Percentiles rank a stretch among this genome's conserved stretches.
These are phyloP conservation scores for Dendrocalamus sinicus DNA, from an alignment of 176 grass and related monocot species.

Conservation along the genomic window DNA sequence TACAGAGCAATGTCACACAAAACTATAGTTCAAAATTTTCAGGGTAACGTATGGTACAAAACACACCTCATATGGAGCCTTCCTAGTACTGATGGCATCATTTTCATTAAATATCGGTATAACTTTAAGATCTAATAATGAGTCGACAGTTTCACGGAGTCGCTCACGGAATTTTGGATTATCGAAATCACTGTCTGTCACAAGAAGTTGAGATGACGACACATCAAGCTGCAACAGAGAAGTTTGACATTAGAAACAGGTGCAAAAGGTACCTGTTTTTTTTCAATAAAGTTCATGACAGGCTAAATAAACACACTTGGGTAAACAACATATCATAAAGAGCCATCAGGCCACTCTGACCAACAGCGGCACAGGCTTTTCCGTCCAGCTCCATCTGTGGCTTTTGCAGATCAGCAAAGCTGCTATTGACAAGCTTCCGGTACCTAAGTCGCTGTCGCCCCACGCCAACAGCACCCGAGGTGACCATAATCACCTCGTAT, in stretches of 20 bases:
- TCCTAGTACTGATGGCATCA: conserved; percentile 95
- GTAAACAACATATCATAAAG: conserved; percentile 89
- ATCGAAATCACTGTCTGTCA: conserved; percentile 92
- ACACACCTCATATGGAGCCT: conserved; percentile 94
- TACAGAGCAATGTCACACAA: not conserved
- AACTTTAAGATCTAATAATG: conserved; percentile 76
- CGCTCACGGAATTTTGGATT: conserved; percentile 76
- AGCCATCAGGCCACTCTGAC: conserved; percentile 96
- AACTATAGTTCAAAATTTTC: not conserved
- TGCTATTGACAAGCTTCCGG: conserved; percentile 87
- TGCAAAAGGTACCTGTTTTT: not conserved
- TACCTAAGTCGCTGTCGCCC: conserved; percentile 85
- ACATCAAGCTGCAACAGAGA: conserved; percentile 85
- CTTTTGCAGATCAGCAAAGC: conserved; percentile 95
- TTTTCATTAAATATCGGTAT: conserved; percentile 98
- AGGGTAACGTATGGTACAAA: conserved; percentile 23
- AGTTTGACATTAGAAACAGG: conserved; percentile 41
- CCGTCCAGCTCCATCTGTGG: conserved; percentile 90
- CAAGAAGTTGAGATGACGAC: conserved; percentile 91
- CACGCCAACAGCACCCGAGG: conserved; percentile 90
- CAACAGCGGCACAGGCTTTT: conserved; percentile 91
- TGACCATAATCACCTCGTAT: conserved; percentile 91
- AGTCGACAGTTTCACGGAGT: conserved; percentile 73
- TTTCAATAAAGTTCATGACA: conserved; percentile 3
- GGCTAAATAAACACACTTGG: conserved; percentile 62